Conservation (phyloP, 2,329 filamentous ascomycete species). For the Coniochaeta sp. region DNA sequence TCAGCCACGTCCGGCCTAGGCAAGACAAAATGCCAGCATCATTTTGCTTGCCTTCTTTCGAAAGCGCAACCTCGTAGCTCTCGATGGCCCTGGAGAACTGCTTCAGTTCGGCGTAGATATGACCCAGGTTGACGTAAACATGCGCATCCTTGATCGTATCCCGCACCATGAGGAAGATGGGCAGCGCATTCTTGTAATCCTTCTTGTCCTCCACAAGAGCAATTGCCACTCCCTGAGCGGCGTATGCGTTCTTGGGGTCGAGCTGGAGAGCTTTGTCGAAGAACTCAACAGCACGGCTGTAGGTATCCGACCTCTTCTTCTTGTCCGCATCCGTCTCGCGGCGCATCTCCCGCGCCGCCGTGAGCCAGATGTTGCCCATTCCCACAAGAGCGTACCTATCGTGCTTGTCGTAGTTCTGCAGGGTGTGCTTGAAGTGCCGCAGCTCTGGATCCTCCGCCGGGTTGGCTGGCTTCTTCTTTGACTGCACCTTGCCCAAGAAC, state of each 20-base stretch:
- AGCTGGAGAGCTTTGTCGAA: slow-evolving; percentile 95
- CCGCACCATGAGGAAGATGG: slow-evolving; percentile 83
- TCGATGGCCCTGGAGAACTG: slow-evolving; percentile 92
- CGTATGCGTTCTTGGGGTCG: slow-evolving; percentile 93
- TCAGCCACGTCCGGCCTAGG: slow-evolving; percentile 79
- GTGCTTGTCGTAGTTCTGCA: slow-evolving; percentile 93
- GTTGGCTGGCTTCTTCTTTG: slow-evolving; percentile 74
- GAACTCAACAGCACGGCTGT: slow-evolving; percentile 91
- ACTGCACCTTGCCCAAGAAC: slow-evolving; percentile 76
- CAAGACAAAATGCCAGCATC: slow-evolving; percentile 79
- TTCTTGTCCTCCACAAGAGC: slow-evolving; percentile 92
- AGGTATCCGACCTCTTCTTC: slow-evolving; percentile 80
- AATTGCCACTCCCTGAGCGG: slow-evolving; percentile 92
- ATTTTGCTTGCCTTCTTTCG: slow-evolving; percentile 65
- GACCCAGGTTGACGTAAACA: slow-evolving; percentile 87
- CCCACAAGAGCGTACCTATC: slow-evolving; percentile 93
- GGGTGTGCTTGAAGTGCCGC: slow-evolving; percentile 90
- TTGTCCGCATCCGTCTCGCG: slow-evolving; percentile 84
- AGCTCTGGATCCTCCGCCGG: slow-evolving; percentile 87
- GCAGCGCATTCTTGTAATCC: slow-evolving; percentile 72
- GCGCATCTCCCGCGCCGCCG: slow-evolving; percentile 88
- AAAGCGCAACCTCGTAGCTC: slow-evolving; percentile 81
- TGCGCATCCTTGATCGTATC: slow-evolving; percentile 85
- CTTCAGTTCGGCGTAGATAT: slow-evolving; percentile 83
- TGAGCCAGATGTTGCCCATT: slow-evolving; percentile 90